Evolutionary conservation across 2,329 filamentous ascomycete species (phyloP).

Genomic region (Dendryphion nanum): DNA sequence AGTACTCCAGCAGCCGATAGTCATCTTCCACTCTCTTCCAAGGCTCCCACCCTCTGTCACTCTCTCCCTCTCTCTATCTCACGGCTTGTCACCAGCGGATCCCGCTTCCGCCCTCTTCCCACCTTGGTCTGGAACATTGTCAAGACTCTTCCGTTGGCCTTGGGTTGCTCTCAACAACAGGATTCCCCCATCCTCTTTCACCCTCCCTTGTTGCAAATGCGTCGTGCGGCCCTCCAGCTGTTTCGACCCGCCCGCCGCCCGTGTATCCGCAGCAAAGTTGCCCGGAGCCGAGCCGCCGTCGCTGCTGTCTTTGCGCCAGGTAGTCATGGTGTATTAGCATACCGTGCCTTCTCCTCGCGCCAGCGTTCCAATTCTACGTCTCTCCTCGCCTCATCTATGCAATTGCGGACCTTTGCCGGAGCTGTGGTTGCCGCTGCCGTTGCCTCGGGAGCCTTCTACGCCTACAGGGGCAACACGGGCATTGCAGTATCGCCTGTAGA

Average conservation of each 20-base stretch:
- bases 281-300: constrained; percentile 47
- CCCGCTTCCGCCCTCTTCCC: no score
- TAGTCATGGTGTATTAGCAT: constrained; percentile 47
- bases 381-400: constrained; percentile 69
- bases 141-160: no score
- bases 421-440: constrained; percentile 67
- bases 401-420: constrained; percentile 65
- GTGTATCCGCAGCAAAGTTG: constrained; percentile 60
- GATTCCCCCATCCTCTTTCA: not conserved
- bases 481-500: constrained; percentile 17
- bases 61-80: no score
- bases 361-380: constrained; percentile 38
- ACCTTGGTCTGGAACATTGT: no score
- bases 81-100: no score
- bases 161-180: not conserved
- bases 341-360: constrained; percentile 45
- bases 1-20: no score
- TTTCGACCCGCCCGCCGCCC: constrained; percentile 67
- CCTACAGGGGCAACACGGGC: constrained; percentile 52
- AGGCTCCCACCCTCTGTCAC: not conserved
- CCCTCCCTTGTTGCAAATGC: constrained; percentile 57
- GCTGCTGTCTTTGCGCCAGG: constrained; percentile 31
- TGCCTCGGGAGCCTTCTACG: constrained; percentile 75
- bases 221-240: constrained; percentile 67
- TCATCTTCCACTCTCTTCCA: not conserved